Evolutionary conservation across 495 filamentous ascomycete species (phyloP), one percentile per base, ranked within the genome.

Genomic region (Clohesyomyces aquaticus): DNA sequence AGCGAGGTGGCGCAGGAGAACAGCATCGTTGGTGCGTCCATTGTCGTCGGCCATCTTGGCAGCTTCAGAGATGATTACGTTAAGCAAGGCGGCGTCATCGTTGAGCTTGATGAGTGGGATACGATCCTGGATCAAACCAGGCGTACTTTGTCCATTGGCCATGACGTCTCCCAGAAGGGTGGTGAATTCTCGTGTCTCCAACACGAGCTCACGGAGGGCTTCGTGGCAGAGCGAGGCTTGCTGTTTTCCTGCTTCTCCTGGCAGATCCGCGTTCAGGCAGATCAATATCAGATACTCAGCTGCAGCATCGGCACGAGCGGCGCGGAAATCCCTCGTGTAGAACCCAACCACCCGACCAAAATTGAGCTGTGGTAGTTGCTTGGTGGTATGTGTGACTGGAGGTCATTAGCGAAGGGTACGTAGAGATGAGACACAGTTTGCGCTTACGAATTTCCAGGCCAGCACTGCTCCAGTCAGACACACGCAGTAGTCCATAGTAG

Each of bases 251-350:
- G 84, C 75, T 29, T 86, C 79, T 26, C 88, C 85, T 19, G 83
- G 82, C 28, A 96, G 81, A 75, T 96, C 95, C 32, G 87, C 83
- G 70, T 98, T 97, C 51, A 99, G 86, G 74, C 91, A 97, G 58
- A 98, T 92, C 50, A 98, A 80, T 21, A 86, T 83, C 51, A 99
- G 88, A 70, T 99, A 99, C 74, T 99, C 95, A 48, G 93, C 88
- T 12, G 94, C 93, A 46, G 91, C 88, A 56, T 87, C 88, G 6
- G 90, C 87, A 70, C 91, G 87, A 32, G 90, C 91, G 11, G 90
- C 88, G 35, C 95, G 88, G 84, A 98, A 98, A 75, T 96, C 91
- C 29, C 88, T 84, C 8, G 95, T 99, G 77, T 99, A 99, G 71
- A 92, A 91, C 26, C 93, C 95, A 49, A 98, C 78, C 79, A 99